phyloP scores from a whole-genome alignment of 257 asterid species.

The Solanum microdontum region DNA sequence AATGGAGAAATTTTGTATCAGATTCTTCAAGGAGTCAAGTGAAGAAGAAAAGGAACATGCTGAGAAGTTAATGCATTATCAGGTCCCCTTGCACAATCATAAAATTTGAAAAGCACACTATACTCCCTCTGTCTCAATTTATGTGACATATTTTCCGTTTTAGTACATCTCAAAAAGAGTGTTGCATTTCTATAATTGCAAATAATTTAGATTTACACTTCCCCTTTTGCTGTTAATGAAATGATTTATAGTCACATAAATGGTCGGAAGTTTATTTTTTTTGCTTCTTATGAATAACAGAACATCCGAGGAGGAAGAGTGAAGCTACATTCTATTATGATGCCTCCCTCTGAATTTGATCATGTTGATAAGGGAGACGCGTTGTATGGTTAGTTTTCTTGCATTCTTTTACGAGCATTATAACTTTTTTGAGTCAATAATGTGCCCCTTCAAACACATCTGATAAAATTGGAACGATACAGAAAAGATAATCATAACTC shows the following conservation, averaged over 20 bases:
- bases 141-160: neutral
- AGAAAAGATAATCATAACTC: neutral
- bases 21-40: conserved; percentile 80
- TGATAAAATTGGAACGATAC: neutral
- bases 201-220: too few species aligned
- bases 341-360: conserved; percentile 56
- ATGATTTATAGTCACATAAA: neutral
- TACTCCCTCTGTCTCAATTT: neutral
- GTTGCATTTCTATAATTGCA: neutral
- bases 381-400: conserved; percentile 37
- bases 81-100: conserved; percentile 24
- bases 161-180: neutral
- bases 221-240: neutral
- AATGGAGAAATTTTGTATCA: conserved; percentile 9
- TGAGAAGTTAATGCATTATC: conserved; percentile 76
- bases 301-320: conserved; percentile 84
- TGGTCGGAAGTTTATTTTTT: neutral
- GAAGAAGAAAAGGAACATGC: conserved; percentile 84
- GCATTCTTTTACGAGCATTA: neutral
- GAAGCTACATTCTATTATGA: conserved; percentile 31
- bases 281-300: conserved; percentile 17
- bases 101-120: neutral
- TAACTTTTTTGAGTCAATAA: neutral
- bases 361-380: conserved; percentile 85
- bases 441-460: neutral